Evolutionary conservation across 768 basidiomycete genomes (phyloP), one percentile per base, ranked within the genome.

Genomic region (Terana coerulea): DNA sequence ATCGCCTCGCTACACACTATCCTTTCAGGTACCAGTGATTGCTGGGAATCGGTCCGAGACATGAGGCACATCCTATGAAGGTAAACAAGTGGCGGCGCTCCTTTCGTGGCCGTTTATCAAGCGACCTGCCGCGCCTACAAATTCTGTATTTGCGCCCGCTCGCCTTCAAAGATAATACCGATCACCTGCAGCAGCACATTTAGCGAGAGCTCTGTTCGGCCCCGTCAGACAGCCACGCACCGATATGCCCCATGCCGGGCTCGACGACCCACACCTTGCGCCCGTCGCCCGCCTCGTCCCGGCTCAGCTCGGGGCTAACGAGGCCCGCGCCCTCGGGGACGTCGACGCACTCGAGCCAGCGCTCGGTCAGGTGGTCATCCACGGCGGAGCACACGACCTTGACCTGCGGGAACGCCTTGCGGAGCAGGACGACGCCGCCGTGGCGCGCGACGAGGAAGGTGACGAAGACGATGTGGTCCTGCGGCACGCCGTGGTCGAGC

Each of bases 241-340:
- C 91, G 46, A 93, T 91, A 49, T 91, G 88, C 0, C 91, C 91
- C 81, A 94, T 84, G 11, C 91, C 91, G 26, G 91, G 91, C 56
- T 89, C 80, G 72, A 93, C 83, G 12, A 87, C 74, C 86, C 91
- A 93, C 12, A 86, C 81, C 64, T 86, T 84, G 40, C 78, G 73
- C 10, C 83, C 78, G 50, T 74, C 70, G 5, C 55, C 61, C 21
- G 59, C 59, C 29, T 47, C 17, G 8, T 12, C 28, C 11, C 30
- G 17, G 30, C 30, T 34, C 45, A 30, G 31, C 45, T 19, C 28
- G 9, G 30, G 31, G 15, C 15, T 5, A n/a, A 5, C n/a, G 17
- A 19, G 7, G 8, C 40, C 57, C 55, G 61, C 17, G 61, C 66
- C 52, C 61, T 65, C 11, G 21, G 71, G 75, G 54, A 79, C 43